Percentiles rank a stretch among this genome's conserved stretches.
These are phyloP conservation scores for Solanum etuberosum DNA, from an alignment of 257 asterid genomes.

Conservation along the genomic window DNA sequence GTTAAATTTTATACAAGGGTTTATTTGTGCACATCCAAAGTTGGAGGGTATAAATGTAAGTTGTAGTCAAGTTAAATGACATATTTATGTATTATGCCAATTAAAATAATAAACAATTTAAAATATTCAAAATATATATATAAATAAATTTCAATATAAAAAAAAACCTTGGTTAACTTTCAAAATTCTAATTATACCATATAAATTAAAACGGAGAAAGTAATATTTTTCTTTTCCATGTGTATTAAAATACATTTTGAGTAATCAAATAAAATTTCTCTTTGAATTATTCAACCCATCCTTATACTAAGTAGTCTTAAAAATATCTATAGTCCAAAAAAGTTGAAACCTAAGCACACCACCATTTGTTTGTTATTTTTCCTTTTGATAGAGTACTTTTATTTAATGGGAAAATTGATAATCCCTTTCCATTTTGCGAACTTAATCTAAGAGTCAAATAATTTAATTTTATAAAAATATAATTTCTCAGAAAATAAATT, in stretches of 20 bases:
- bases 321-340: not conserved
- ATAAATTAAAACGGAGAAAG: too few species aligned
- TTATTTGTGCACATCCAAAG: too few species aligned
- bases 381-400: not conserved
- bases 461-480: not conserved
- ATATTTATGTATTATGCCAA: too few species aligned
- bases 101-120: too few species aligned
- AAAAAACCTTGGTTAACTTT: not conserved
- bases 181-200: too few species aligned
- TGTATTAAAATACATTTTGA: not conserved
- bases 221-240: not conserved
- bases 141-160: too few species aligned
- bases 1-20: too few species aligned
- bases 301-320: not conserved
- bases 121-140: too few species aligned
- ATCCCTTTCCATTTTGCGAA: not conserved
- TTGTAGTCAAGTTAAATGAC: too few species aligned
- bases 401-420: not conserved
- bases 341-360: not conserved
- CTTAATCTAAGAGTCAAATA: not conserved
- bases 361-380: not conserved
- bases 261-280: not conserved
- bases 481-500: not conserved
- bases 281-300: not conserved
- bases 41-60: too few species aligned